Conservation (phyloP, 1,284 basidiomycete genomes). For the Afroboletus lepidellus region DNA sequence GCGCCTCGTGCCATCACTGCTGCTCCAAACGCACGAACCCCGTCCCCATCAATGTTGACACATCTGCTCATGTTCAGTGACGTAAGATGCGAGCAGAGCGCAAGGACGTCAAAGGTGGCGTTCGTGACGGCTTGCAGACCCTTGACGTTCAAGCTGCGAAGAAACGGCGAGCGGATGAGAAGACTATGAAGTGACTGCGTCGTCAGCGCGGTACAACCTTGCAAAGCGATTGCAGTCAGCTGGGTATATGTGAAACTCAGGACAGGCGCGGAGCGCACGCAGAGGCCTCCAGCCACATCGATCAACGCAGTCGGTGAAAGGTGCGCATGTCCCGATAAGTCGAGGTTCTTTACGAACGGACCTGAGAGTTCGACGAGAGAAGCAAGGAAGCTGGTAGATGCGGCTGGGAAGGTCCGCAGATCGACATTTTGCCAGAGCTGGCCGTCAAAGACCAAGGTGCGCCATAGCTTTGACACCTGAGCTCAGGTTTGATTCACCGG, state of each 20-base stretch:
- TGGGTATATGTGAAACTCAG: conserved; percentile 51
- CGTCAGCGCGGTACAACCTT: conserved; percentile 69
- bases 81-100: conserved; percentile 53
- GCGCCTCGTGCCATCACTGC: conserved; percentile 45
- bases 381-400: conserved; percentile 50
- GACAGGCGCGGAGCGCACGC: conserved; percentile 39
- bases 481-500: conserved; percentile 11
- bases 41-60: conserved; percentile 61
- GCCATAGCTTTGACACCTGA: conserved; percentile 85
- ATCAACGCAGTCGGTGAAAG: conserved; percentile 51
- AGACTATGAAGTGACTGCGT: conserved; percentile 69
- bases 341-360: conserved; percentile 64
- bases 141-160: conserved; percentile 63
- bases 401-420: conserved; percentile 56
- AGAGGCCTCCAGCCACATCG: conserved; percentile 53
- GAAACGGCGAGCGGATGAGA: conserved; percentile 62
- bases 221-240: conserved; percentile 69
- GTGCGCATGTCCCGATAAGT: conserved; percentile 63
- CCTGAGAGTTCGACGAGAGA: conserved; percentile 55
- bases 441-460: conserved; percentile 77
- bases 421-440: conserved; percentile 78
- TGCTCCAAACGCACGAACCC: conserved; percentile 48
- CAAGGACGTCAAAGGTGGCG: conserved; percentile 68
- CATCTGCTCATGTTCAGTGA: conserved; percentile 78
- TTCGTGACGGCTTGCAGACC: conserved; percentile 70